Evolutionary conservation across 495 filamentous ascomycete species (phyloP).

Genomic region (Articulospora tetracladia): DNA sequence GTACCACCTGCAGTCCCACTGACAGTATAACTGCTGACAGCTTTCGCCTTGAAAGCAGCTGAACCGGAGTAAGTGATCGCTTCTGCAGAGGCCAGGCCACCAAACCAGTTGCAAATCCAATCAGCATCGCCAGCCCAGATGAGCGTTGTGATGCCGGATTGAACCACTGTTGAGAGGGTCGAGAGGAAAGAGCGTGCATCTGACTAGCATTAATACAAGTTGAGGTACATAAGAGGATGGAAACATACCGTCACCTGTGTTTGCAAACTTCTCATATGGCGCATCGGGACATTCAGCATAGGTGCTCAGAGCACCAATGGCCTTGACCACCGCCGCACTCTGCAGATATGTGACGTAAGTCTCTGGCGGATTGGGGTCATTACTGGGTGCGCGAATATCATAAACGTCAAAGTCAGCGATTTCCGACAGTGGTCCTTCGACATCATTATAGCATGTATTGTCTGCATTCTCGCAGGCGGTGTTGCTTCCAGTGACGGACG

Average conservation of each 20-base stretch:
- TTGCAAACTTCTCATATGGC: constrained; percentile 36
- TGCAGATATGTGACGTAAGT: constrained; percentile 44
- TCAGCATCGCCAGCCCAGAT: constrained; percentile 56
- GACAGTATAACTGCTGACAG: constrained; percentile 43
- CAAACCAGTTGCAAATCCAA: constrained; percentile 55
- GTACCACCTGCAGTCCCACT: constrained; percentile 39
- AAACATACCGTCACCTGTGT: constrained; percentile 37
- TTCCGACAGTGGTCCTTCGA: constrained; percentile 37
- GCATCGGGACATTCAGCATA: constrained; percentile 43
- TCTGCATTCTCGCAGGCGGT: constrained; percentile 39
- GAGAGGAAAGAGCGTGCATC: constrained; percentile 42
- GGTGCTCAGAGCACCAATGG: constrained; percentile 45
- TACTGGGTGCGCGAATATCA: constrained; percentile 42
- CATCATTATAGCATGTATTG: constrained; percentile 37
- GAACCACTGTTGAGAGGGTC: constrained; percentile 42
- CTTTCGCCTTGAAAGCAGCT: constrained; percentile 33
- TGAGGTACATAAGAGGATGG: constrained; percentile 3
- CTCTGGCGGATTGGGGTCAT: constrained; percentile 43
- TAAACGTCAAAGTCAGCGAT: constrained; percentile 43
- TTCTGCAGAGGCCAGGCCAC: constrained; percentile 39
- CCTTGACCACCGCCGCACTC: constrained; percentile 35
- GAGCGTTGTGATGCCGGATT: constrained; percentile 42
- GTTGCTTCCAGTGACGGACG: constrained; percentile 27
- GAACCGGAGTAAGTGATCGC: constrained; percentile 35
- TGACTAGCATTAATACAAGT: too few species aligned